Evolutionary conservation across 371 early-diverging fungal genomes (phyloP).

Genomic region (Synchytrium microbalum): DNA sequence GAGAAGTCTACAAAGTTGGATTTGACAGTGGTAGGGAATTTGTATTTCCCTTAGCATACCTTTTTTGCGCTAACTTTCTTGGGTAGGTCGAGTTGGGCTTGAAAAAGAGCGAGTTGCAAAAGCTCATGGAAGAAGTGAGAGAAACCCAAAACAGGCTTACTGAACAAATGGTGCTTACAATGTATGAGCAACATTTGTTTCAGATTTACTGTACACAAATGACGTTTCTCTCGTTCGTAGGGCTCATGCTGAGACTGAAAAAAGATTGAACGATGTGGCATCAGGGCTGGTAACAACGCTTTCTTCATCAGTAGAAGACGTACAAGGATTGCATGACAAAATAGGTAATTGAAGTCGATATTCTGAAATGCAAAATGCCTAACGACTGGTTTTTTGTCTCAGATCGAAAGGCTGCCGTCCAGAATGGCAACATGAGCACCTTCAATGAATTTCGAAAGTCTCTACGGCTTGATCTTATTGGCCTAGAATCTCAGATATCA

Average conservation of each 20-base stretch:
- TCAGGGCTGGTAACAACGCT: slow-evolving; percentile 35
- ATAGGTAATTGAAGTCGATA: slow-evolving; percentile 19
- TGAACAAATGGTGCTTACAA: slow-evolving; percentile 14
- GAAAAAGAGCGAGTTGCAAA: slow-evolving; percentile 27
- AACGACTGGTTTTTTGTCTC: background rate
- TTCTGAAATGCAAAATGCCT: background rate
- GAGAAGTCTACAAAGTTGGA: slow-evolving; percentile 31
- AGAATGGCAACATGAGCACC: slow-evolving; percentile 23
- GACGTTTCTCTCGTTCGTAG: slow-evolving; percentile 16
- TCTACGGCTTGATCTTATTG: slow-evolving; percentile 15
- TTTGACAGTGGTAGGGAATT: slow-evolving; percentile 14
- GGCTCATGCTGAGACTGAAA: slow-evolving; percentile 45
- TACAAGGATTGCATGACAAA: slow-evolving; percentile 42
- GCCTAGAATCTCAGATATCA: slow-evolving; percentile 13
- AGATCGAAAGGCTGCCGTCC: slow-evolving; percentile 31
- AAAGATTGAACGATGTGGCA: slow-evolving; percentile 36
- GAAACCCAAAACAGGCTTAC: slow-evolving; percentile 17
- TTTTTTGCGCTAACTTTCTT: slow-evolving; percentile 19
- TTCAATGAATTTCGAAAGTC: slow-evolving; percentile 30
- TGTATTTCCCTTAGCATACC: background rate
- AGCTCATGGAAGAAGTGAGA: slow-evolving; percentile 19
- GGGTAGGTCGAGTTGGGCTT: slow-evolving; percentile 24
- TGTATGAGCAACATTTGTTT: background rate
- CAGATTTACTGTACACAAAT: background rate
- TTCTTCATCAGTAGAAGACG: slow-evolving; percentile 37